Evolutionary conservation across 495 filamentous ascomycete species (phyloP).

Genomic region (Annulohypoxylon moriforme): DNA sequence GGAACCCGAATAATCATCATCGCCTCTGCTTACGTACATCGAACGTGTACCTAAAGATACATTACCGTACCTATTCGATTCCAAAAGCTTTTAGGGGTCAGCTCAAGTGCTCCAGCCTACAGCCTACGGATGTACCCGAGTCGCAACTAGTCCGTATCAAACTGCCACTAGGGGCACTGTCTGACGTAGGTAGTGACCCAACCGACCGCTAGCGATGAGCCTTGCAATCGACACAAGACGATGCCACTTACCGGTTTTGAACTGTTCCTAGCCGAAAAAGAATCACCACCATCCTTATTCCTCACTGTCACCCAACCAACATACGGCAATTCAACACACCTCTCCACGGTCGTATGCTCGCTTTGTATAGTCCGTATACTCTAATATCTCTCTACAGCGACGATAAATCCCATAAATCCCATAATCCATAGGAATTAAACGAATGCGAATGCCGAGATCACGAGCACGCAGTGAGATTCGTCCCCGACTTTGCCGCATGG

Average conservation of each 20-base stretch:
- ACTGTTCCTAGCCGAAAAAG: slow-evolving; percentile 46
- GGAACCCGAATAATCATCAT: background rate
- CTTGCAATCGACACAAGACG: slow-evolving; percentile 46
- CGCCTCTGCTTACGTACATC: slow-evolving; percentile 6
- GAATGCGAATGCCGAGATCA: slow-evolving; percentile 45
- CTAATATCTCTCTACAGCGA: slow-evolving; percentile 22
- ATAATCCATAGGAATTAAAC: slow-evolving; percentile 15
- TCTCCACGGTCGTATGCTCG: slow-evolving; percentile 27
- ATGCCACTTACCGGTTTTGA: slow-evolving; percentile 49
- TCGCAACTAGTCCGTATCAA: slow-evolving; percentile 37
- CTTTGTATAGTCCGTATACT: slow-evolving; percentile 7
- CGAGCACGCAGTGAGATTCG: slow-evolving; percentile 42
- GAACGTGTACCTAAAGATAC: slow-evolving; percentile 3
- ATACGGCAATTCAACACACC: slow-evolving; percentile 40
- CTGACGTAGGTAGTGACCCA: slow-evolving; percentile 46
- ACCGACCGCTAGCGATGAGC: slow-evolving; percentile 44
- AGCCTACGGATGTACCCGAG: slow-evolving; percentile 34
- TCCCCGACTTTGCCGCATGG: slow-evolving; percentile 45
- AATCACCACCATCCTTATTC: slow-evolving; percentile 44
- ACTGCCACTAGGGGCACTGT: slow-evolving; percentile 30
- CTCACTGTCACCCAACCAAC: slow-evolving; percentile 42
- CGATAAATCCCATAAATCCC: background rate
- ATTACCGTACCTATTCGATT: background rate
- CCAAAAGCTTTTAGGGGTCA: background rate
- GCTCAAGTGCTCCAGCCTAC: slow-evolving; percentile 9